Conservation (phyloP, 163 green algal genomes). For the Coccomyxa subellipsoidea region DNA sequence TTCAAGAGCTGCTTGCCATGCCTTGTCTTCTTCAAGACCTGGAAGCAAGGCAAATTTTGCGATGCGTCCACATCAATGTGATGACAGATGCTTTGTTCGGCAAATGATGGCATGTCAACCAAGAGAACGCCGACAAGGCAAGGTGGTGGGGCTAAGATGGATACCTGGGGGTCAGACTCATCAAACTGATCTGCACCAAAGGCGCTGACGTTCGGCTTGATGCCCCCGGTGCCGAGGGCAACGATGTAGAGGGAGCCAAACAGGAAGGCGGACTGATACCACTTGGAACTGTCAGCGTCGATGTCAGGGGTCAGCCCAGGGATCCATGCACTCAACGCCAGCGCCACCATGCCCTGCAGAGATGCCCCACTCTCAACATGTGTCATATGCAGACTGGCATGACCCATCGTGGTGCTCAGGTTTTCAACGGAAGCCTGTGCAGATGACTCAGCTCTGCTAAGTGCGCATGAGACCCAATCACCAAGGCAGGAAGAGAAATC, state of each 20-base stretch:
- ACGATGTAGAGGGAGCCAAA: conserved; percentile 63
- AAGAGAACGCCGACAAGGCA: too few species aligned
- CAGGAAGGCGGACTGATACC: conserved; percentile 22
- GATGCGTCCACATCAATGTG: too few species aligned
- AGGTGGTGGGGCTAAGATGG: neutral
- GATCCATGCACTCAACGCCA: conserved; percentile 54
- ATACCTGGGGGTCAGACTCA: conserved; percentile 54
- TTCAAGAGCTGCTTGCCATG: too few species aligned
- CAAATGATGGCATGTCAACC: too few species aligned
- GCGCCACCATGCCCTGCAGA: conserved; percentile 66
- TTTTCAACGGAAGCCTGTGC: too few species aligned
- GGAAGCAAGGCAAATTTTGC: neutral
- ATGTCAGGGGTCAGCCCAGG: conserved; percentile 55
- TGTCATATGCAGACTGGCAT: too few species aligned
- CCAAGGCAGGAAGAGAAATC: too few species aligned
- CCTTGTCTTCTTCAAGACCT: neutral
- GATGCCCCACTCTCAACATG: neutral
- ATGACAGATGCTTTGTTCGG: too few species aligned
- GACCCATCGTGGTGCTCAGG: too few species aligned
- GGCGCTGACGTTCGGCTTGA: conserved; percentile 95
- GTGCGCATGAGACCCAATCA: too few species aligned
- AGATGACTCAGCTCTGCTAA: too few species aligned
- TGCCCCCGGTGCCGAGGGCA: conserved; percentile 84
- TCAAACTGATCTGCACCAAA: conserved; percentile 92
- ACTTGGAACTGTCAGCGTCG: conserved; percentile 32